Base-by-base conservation (phyloP, 768 basidiomycete genomes). In the Auriscalpium vulgare region DNA sequence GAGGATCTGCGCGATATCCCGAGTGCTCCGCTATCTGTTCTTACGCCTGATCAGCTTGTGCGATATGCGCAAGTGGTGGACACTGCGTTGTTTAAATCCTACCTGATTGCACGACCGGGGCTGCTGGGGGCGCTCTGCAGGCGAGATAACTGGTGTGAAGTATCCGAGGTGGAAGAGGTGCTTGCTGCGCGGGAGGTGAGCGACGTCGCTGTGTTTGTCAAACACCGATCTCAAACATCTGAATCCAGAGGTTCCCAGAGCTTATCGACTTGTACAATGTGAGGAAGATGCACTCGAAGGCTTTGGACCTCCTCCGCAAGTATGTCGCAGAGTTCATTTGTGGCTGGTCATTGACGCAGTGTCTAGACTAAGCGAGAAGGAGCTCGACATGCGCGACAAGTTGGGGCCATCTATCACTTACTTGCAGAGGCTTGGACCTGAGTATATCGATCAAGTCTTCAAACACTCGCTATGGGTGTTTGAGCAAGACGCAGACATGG, bases 71-170 rank as follows among this genome's bases (percentile, higher is more conserved):
- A 97, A 71, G 84, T 98, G 37, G 88, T 97, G 23, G 92, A 98
- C 64, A 97, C 97, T 1, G 95, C 91, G 9, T 72, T 98, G 60
- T 94, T 98, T 71, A 95, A 97, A 71, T 85, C 88, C 3, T 97
- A 95, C 68, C 72, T 98, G 19, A 77, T 91, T 19, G 85, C 87
- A 44, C 76, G 87, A 46, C 92, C 95, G 0, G 80, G 78, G 11
- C 72, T 99, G 55, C 73, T 98, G 10, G 92, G 91, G 0, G 83
- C 91, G 35, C 70, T 97, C 50, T 98, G 95, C 69, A 80, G 95
- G 45, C 74, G 95, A 23, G 82, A 91, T 2, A 98, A 97, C 69
- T 99, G 94, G 93, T 98, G 95, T 69, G 97, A 97, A 66, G 94
- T 98, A 1, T 84, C 83, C 5, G 90, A 95, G 64, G 91, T 95